These are phyloP conservation scores for Syzygium grande DNA, from an alignment of 345 rosid genomes.

Conservation along the genomic window DNA sequence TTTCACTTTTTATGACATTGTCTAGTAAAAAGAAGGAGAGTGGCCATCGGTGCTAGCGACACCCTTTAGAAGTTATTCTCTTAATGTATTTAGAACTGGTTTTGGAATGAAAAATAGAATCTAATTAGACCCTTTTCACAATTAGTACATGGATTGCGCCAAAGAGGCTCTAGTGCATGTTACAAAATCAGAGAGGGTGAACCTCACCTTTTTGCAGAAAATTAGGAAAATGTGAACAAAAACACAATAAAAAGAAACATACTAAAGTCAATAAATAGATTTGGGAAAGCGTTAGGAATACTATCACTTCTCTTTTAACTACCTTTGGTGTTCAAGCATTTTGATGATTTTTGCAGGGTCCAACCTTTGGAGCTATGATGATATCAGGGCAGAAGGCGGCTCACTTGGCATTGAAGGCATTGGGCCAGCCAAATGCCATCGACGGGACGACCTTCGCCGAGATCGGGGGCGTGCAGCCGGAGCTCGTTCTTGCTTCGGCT, in stretches of 20 bases:
- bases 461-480: conserved; percentile 23
- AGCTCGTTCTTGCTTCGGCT: conserved; percentile 49
- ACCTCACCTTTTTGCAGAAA: neutral
- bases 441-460: conserved; percentile 33
- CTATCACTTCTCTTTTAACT: neutral
- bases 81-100: neutral
- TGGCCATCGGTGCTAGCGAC: neutral
- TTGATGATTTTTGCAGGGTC: conserved; percentile 38
- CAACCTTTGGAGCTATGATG: conserved; percentile 95
- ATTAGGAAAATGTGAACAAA: neutral
- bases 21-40: neutral
- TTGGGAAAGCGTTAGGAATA: neutral
- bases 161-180: neutral
- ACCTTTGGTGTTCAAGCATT: neutral
- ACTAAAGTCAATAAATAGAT: neutral
- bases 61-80: neutral
- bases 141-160: neutral
- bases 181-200: neutral
- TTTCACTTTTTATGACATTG: neutral
- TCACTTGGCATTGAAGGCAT: conserved; percentile 65
- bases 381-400: conserved; percentile 92
- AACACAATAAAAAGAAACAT: neutral
- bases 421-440: conserved; percentile 56
- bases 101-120: neutral
- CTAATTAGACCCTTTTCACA: neutral